Conservation (phyloP, 345 rosid species). For the Brassica napus region DNA sequence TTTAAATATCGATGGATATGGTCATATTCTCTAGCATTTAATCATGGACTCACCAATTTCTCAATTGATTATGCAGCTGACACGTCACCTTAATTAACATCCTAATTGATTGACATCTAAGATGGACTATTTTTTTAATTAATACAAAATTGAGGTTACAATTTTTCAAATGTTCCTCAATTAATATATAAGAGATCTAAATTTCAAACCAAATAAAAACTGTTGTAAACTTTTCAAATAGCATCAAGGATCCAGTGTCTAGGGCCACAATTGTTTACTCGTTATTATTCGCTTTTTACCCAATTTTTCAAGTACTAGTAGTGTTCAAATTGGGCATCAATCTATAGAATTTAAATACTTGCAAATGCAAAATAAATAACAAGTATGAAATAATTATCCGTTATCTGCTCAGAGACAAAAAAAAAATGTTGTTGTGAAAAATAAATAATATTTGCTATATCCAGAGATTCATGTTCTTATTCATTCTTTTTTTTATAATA, state of each 20-base stretch:
- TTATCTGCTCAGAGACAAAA: background rate
- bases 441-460: background rate
- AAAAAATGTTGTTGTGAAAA: background rate
- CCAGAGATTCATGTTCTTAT: background rate
- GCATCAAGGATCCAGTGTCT: background rate
- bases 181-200: background rate
- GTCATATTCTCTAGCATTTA: no score
- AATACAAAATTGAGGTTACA: no score
- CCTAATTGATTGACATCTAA: no score
- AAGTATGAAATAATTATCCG: background rate
- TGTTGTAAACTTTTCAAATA: background rate
- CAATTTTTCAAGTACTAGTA: background rate
- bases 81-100: no score
- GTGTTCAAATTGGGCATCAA: background rate
- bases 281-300: background rate
- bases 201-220: background rate
- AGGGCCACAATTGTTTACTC: background rate
- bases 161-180: no score
- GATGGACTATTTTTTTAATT: no score
- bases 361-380: background rate
- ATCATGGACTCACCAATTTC: no score
- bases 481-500: no score
- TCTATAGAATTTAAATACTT: background rate
- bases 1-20: no score
- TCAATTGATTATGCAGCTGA: no score